Base-by-base conservation (phyloP, 2,329 filamentous ascomycete genomes). In the Aspergillus hiratsukae region DNA sequence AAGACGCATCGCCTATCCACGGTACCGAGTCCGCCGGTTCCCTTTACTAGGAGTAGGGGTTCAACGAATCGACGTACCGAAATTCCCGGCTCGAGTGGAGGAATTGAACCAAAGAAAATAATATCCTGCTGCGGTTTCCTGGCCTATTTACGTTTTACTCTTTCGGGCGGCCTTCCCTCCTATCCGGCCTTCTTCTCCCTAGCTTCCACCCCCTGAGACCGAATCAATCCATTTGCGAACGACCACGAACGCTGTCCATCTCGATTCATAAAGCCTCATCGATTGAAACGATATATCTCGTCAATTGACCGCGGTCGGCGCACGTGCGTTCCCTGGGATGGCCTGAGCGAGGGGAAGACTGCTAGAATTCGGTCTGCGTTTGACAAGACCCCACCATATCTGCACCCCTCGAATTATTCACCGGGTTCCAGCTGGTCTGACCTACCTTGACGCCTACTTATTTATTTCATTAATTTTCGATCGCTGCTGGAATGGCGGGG, bases 401-500 rank as follows among this genome's bases (percentile, higher is more conserved):
- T 48, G 51, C 43, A 57, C 54, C 28, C 50, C 23, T 37, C 40
- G 19, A 23, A 45, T 19, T 45, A 45, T 45, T 23, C 61, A 58
- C 46, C 53, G 55, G 66, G 65, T 62, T 66, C 62, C 69, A 72
- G 70, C 69, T 72, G 69, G 68, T 58, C 69, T 73, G 70, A 66
- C 66, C 63, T 66, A 25, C 14, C 23, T 27, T 46, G 43, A 23
- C 21, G 11, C 43, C 14, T 46, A 14, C 21, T 17, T 46, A 23
- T 63, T 55, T 25, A 41, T 56, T 57, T 46, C 56, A 55, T 55
- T 52, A 45, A 51, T 27, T 49, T 52, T 41, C 48, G 46, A 53
- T 51, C 58, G 55, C 58, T 60, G 57, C 57, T 62, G 69, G 68
- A 65, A 76, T 76, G 74, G 73, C 72, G 69, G 74, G 72, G 56